Evolutionary conservation across 2,329 filamentous ascomycete species (phyloP), one percentile per base, ranked within the genome.

Genomic region (Lizonia empirigonia): DNA sequence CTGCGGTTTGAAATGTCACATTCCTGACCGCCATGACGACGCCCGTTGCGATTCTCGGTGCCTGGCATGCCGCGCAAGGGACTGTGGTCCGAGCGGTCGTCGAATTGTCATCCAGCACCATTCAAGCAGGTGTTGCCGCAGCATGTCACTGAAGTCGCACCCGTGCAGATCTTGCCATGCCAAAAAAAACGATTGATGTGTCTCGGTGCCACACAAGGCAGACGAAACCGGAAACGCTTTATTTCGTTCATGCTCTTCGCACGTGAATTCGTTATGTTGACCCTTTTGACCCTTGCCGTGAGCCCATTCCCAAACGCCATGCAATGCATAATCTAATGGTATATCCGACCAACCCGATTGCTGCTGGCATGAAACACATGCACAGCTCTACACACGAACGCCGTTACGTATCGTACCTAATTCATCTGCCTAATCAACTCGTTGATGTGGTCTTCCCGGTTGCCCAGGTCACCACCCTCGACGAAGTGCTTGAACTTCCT

Each of bases 401-500:
- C 40, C 45, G 39, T 47, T 48, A 50, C 48, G 39, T 29, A 44
- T 44, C 19, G 30, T 22, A 44, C 37, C 76, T 95, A 99, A 86
- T 97, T 97, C 94, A 97, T 97, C 83, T 96, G 91, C 80, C 90
- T 87, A 83, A 99, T 89, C 75, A 97, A 86, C 72, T 80, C 83
- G 81, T 97, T 97, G 86, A 97, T 97, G 82, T 92, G 87, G 73
- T 97, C 92, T 85, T 99, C 94, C 68, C 94, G 89, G 87, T 99
- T 97, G 78, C 94, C 94, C 70, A 95, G 83, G 80, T 99, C 94
- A 88, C 94, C 94, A 80, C 93, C 94, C 85, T 97, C 90, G 62
- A 97, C 90, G 83, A 90, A 97, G 84, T 97, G 92, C 85, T 91
- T 94, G 87, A 97, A 97, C 85, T 97, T 99, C 81, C 94, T 85